Percentiles rank a stretch among this genome's conserved stretches.
Evolutionary conservation across 441 rosid genomes (phyloP).

Genomic region (Erysimum cheiri): DNA sequence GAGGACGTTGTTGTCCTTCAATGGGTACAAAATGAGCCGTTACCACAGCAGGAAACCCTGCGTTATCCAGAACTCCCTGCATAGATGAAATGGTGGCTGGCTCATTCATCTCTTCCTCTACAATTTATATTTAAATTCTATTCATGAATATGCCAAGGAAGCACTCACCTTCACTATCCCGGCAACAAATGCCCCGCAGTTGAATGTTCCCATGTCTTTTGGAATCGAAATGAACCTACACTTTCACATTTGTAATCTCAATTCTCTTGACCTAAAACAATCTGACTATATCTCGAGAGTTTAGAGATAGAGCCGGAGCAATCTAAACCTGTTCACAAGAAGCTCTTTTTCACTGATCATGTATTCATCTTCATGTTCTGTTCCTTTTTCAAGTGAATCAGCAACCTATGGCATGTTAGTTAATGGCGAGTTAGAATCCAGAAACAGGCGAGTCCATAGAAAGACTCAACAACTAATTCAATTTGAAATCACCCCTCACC

Average conservation of each 20-base stretch:
- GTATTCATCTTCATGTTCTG: conserved; percentile 98
- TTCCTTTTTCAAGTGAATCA: conserved; percentile 98
- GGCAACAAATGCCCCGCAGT: conserved; percentile 98
- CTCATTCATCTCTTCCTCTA: conserved; percentile 10
- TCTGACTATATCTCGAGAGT: not conserved
- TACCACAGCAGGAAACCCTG: conserved; percentile 95
- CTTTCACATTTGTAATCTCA: conserved; percentile 14
- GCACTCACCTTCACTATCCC: conserved; percentile 87
- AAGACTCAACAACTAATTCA: not conserved
- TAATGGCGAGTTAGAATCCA: conserved; percentile 16
- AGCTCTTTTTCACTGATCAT: conserved; percentile 99
- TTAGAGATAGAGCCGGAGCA: conserved; percentile 13
- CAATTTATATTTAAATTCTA: not conserved
- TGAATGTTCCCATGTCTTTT: conserved; percentile 97
- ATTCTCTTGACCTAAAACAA: conserved; percentile 28
- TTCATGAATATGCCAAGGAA: conserved; percentile 25
- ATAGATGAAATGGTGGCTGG: conserved; percentile 17
- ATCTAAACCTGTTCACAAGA: conserved; percentile 78
- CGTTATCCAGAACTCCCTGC: conserved; percentile 91
- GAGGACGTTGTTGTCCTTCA: conserved; percentile 93
- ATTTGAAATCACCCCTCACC: conserved; percentile 48
- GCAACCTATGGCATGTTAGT: conserved; percentile 64
- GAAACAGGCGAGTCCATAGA: conserved; percentile 6
- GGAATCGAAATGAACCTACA: conserved; percentile 92
- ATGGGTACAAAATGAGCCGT: conserved; percentile 99